Evolutionary conservation across 768 basidiomycete species (phyloP), one percentile per base, ranked within the genome.

Genomic region (Trametes coccinea): DNA sequence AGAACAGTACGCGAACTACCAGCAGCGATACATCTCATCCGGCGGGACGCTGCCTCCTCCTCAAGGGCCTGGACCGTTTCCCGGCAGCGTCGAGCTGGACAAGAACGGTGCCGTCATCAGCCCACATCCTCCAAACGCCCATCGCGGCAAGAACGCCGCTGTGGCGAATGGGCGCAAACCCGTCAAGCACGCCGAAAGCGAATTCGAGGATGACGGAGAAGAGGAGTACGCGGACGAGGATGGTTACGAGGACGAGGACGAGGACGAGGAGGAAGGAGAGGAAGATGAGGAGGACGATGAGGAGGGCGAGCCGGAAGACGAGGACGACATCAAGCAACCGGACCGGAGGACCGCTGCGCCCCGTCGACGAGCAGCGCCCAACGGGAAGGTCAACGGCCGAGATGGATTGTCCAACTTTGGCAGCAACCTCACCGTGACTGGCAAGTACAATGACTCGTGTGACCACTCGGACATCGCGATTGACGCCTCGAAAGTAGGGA

Each of bases 1-100:
- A 82, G 93, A 97, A 84, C 89, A 91, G 81, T 98, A 98, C 86
- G 97, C 95, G 77, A 91, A 93, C 79, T 91, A 92, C 80, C 93
- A 96, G 84, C 92, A 94, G 85, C 92, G 88, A 78, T 95, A 94
- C 80, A 90, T 93, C 70, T 86, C 87, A 69, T 94, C 92, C 66
- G 90, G 92, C 70, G 90, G 93, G 64, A 91, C 88, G 43, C 82
- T 95, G 69, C 88, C 94, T 66, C 92, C 94, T 56, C 95, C 95
- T 34, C 93, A 90, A 47, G 96, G 96, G 13, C 95, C 97, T 7
- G 96, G 97, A 31, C 97, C 97, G 5, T 98, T 98, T 79, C 97
- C 97, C 40, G 97, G 97, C 61, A 93, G 91, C 71, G 95, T 99
- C 74, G 96, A 97, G 74, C 84, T 97, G 60, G 94, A 97, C 81